phyloP scores from a whole-genome alignment of 179 eudicot genomes.

The Silene vulgaris region DNA sequence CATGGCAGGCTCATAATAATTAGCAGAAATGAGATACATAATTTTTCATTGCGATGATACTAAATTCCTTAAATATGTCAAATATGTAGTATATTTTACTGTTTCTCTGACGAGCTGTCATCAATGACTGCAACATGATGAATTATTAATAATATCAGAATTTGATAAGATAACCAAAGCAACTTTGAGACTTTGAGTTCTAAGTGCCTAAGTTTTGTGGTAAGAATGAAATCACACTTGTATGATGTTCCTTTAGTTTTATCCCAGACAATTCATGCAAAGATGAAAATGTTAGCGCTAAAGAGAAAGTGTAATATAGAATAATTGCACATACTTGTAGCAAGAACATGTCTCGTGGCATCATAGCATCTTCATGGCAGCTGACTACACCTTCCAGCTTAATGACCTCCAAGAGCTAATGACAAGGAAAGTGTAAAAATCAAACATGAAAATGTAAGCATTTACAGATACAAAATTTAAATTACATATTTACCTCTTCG shows the following conservation, averaged over 20 bases:
- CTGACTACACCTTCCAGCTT: constrained; percentile 71
- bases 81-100: background rate
- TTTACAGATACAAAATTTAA: background rate
- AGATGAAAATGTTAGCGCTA: background rate
- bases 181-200: too few relatives aligned
- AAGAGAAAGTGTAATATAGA: background rate
- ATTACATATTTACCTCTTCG: constrained; percentile 56
- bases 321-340: constrained; percentile 54
- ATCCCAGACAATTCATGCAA: background rate
- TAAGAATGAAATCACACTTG: background rate
- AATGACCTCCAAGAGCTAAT: constrained; percentile 74
- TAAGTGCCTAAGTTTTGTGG: too few relatives aligned
- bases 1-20: background rate
- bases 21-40: background rate
- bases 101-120: background rate
- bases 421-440: background rate
- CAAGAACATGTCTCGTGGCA: constrained; percentile 76
- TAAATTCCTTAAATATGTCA: background rate
- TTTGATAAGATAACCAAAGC: background rate
- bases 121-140: background rate
- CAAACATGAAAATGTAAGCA: background rate
- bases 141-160: background rate
- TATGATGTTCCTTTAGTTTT: background rate
- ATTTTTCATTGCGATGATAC: background rate
- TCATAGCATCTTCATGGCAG: constrained; percentile 69